A percentile compares a stretch with the other conserved stretches of the same genome.
Conservation (phyloP, 495 filamentous ascomycete genomes). For the Aspergillus biplanus region DNA sequence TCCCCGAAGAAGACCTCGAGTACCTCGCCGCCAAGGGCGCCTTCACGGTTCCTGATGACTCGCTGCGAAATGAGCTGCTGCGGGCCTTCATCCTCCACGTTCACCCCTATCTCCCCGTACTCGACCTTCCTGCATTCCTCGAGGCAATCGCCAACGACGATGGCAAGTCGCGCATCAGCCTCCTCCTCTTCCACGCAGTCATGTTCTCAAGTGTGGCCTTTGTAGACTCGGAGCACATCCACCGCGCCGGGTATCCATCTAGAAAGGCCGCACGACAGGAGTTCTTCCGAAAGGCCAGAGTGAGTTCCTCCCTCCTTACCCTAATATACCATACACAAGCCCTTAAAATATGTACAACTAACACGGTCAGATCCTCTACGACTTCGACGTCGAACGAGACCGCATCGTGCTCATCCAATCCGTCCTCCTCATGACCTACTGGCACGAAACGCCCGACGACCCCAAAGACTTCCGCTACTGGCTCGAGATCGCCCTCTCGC, state of each 20-base stretch:
- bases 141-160: constrained; percentile 54
- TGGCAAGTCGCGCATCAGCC: constrained; percentile 52
- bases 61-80: constrained; percentile 64
- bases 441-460: constrained; percentile 77
- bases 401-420: constrained; percentile 69
- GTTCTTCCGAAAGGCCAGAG: constrained; percentile 68
- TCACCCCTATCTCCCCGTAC: constrained; percentile 72
- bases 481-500: constrained; percentile 18
- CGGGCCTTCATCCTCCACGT: constrained; percentile 69
- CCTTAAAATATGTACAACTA: background rate
- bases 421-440: constrained; percentile 73
- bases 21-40: constrained; percentile 69
- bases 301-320: background rate
- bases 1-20: constrained; percentile 21
- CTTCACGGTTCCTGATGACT: constrained; percentile 57
- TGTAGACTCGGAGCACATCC: constrained; percentile 62
- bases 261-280: constrained; percentile 66
- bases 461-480: constrained; percentile 54
- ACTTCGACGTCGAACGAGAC: constrained; percentile 72
- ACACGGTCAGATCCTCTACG: constrained; percentile 39
- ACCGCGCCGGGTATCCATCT: constrained; percentile 60
- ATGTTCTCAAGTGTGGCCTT: constrained; percentile 71
- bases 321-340: background rate
- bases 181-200: constrained; percentile 69
- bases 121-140: constrained; percentile 67